These are phyloP conservation scores for Lasiosphaeris hirsuta DNA, from an alignment of 495 filamentous ascomycete species.

Conservation along the genomic window DNA sequence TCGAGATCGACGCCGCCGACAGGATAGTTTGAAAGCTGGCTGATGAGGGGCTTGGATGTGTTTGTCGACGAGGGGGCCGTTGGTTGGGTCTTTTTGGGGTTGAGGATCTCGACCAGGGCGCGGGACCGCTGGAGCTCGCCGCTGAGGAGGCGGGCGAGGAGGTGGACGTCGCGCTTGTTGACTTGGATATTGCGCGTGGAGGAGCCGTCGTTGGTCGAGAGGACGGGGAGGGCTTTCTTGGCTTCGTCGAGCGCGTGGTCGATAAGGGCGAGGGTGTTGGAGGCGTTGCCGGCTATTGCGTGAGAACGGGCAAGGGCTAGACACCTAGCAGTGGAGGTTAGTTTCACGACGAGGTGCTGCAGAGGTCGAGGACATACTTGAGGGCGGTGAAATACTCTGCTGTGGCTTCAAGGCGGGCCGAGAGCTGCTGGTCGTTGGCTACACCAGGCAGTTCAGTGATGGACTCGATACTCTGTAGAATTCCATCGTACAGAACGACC, in stretches of 20 bases:
- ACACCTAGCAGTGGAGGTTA: slow-evolving; percentile 53
- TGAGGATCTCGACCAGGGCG: slow-evolving; percentile 76
- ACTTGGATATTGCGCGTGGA: slow-evolving; percentile 55
- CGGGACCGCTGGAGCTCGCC: slow-evolving; percentile 71
- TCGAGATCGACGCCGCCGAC: slow-evolving; percentile 62
- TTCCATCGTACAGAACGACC: slow-evolving; percentile 90
- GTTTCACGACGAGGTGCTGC: background rate
- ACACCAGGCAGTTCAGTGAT: slow-evolving; percentile 87
- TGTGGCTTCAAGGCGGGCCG: slow-evolving; percentile 72
- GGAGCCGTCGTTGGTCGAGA: slow-evolving; percentile 32
- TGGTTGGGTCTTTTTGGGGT: slow-evolving; percentile 39
- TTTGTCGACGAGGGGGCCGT: slow-evolving; percentile 19
- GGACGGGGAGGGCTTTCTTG: slow-evolving; percentile 35
- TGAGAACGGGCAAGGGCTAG: slow-evolving; percentile 85
- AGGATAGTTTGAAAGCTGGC: slow-evolving; percentile 72
- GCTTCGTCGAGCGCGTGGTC: slow-evolving; percentile 62
- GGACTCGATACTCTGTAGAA: slow-evolving; percentile 81
- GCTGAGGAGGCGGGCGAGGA: slow-evolving; percentile 58
- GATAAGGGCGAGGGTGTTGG: slow-evolving; percentile 81
- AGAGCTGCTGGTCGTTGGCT: slow-evolving; percentile 75
- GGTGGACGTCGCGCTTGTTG: slow-evolving; percentile 49
- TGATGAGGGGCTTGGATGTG: slow-evolving; percentile 53
- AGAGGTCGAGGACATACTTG: slow-evolving; percentile 52
- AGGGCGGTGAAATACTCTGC: slow-evolving; percentile 82
- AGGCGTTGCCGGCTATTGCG: slow-evolving; percentile 63